Base-by-base conservation (phyloP, 345 rosid species). In the Aurinia saxatilis region DNA sequence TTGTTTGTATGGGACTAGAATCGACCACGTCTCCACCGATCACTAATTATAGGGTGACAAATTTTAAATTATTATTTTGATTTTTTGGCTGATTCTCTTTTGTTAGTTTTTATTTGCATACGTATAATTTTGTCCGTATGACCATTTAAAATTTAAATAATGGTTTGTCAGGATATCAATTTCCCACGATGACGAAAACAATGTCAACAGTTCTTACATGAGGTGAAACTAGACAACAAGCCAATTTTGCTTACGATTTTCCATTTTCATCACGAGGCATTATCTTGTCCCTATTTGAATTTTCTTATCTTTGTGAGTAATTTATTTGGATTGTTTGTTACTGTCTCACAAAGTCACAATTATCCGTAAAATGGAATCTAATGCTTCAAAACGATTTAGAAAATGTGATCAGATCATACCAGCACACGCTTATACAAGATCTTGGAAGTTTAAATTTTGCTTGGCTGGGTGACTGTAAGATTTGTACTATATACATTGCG, bases 231-330 rank as follows among this genome's bases (percentile, higher is more conserved):
- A 4, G 31, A 51, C 42, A 53, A 52, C 18, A 45, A 3, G 18
- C 36, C 63, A 53, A 13, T 53, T 44, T 60, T 52, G 62, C 50
- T 68, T 60, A 46, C 62, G 40, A 16, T 15, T 8, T 7, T 12
- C 47, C 54, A 68, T 60, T 68, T 58, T 1, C 16, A 44, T 15
- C 72, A 58, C 38, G 52, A 58, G 65, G 38, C 45, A 50, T 14
- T 17, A 12, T 59, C 19, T 68, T 34, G 40, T 68, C 41, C 21
- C 47, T 46, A 25, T 52, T 50, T 59, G 19, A 34, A 46, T 2
- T 33, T 49, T 8, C 49, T 2, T 13, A 16, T 58, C 3, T 29
- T 42, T 30, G 37, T 6, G 4, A 3, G 29, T 21, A 5, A 54
- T 3, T 19, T 21, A 38, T 27, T 16, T 15, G 5, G 1, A 12